Conservation (phyloP, 371 early-diverging fungal genomes). For the Capillidium rhysosporum region DNA sequence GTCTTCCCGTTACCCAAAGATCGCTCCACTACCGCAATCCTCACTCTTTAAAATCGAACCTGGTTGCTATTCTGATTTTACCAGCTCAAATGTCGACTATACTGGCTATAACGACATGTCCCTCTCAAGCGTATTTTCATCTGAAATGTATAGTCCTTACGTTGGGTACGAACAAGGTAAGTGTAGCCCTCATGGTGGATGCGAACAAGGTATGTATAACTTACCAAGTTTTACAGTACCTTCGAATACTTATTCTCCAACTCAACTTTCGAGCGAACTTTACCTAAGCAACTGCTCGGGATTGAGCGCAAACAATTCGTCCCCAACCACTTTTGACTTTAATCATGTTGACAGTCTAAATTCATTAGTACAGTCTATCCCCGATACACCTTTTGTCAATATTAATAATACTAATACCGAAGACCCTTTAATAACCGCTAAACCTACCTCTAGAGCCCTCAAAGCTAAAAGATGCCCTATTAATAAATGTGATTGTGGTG, state of each 20-base stretch:
- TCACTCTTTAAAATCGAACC: background rate
- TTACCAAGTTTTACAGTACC: no score
- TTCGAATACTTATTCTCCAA: no score
- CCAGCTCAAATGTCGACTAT: background rate
- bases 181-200: no score
- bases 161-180: no score
- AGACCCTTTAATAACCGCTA: background rate
- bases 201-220: background rate
- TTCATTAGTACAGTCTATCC: no score
- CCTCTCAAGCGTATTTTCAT: background rate
- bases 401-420: background rate
- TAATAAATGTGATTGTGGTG: background rate
- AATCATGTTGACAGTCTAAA: background rate
- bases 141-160: background rate
- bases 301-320: background rate
- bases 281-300: background rate
- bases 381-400: background rate
- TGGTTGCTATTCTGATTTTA: background rate
- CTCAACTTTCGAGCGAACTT: background rate
- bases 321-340: background rate
- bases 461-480: background rate
- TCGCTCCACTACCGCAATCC: background rate
- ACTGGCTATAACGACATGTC: background rate
- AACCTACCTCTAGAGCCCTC: background rate
- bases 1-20: background rate